Base-by-base conservation (phyloP, 768 basidiomycete species). In the Porphyrellus cyaneotinctus region DNA sequence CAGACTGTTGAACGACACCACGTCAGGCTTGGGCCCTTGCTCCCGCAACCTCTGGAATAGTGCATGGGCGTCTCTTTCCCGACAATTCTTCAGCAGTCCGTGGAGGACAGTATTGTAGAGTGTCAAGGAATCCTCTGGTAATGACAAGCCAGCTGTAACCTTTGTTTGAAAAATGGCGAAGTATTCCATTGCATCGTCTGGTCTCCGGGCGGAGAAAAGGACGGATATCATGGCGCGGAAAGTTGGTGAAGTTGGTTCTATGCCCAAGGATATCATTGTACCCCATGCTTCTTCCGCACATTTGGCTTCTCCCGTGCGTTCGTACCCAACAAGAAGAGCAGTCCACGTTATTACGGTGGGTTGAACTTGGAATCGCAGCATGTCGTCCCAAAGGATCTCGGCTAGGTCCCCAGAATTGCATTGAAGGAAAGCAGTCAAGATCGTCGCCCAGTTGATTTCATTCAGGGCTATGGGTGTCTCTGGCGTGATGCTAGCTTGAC, bases 1-100 rank as follows among this genome's bases (percentile, higher is more conserved):
- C 60, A 97, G 75, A 2, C 82, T 89, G 72, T 97, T 97, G 74
- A 85, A 87, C 2, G 91, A 83, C 43, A 85, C 73, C 24, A 89
- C 71, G 62, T 92, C 87, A 12, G 87, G 85, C 24, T 74, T 71
- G 8, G 86, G 85, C 1, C 86, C 85, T 7, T 63, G 57, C 36
- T 36, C 70, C 41, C 73, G 70, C 76, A 85, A 77, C 45, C 59
- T 63, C 33, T 71, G 58, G 36, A 85, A 62, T 36, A 85, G 51
- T 9, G 65, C 63, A 32, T 68, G 64, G 7, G 76, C 79, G 26
- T 78, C 74, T 2, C 59, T 51, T 31, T 75, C 67, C 33, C 69
- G 74, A 31, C 67, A 66, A n/a, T 64, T 64, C 26, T 62, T 69
- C 22, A 95, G 76, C 14, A 92, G 71, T 20, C 84, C 85, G 41